These are phyloP conservation scores for Hygrocybe punicea DNA, from an alignment of 768 basidiomycete genomes.

Conservation along the genomic window DNA sequence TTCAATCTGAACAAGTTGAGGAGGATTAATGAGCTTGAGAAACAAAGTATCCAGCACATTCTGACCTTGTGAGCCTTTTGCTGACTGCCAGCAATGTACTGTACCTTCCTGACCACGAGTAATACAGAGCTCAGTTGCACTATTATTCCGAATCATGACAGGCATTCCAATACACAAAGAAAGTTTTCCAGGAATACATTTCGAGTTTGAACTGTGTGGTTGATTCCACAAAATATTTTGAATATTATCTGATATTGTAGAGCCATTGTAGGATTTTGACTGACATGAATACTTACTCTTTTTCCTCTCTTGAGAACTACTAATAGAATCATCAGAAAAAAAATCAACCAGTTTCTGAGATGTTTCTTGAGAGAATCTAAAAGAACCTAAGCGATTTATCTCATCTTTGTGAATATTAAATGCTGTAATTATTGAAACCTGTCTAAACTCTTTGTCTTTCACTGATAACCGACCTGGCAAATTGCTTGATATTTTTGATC, in stretches of 20 bases:
- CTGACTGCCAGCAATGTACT: slow-evolving; percentile 25
- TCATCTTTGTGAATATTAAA: slow-evolving; percentile 37
- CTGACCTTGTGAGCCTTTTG: slow-evolving; percentile 13
- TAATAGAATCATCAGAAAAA: slow-evolving; percentile 22
- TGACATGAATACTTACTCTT: background rate
- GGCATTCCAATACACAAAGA: slow-evolving; percentile 30
- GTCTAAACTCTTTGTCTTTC: slow-evolving; percentile 20
- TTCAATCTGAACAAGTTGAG: background rate
- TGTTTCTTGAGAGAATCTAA: slow-evolving; percentile 36
- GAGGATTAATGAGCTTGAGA: slow-evolving; percentile 17
- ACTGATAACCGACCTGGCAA: slow-evolving; percentile 9
- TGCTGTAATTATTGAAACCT: slow-evolving; percentile 40
- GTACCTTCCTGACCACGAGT: slow-evolving; percentile 31
- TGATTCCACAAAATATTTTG: slow-evolving; percentile 11
- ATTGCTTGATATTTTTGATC: slow-evolving; percentile 19
- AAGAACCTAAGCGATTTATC: slow-evolving; percentile 32
- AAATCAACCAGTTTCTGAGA: slow-evolving; percentile 17
- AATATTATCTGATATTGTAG: background rate
- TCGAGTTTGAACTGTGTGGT: slow-evolving; percentile 2
- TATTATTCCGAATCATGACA: slow-evolving; percentile 27
- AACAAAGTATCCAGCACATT: slow-evolving; percentile 18
- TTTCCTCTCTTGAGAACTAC: background rate
- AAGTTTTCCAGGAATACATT: slow-evolving; percentile 30
- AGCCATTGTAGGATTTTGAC: background rate
- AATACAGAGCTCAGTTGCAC: slow-evolving; percentile 29